Conservation (phyloP, 306 rosid genomes). For the Comarum palustre region DNA sequence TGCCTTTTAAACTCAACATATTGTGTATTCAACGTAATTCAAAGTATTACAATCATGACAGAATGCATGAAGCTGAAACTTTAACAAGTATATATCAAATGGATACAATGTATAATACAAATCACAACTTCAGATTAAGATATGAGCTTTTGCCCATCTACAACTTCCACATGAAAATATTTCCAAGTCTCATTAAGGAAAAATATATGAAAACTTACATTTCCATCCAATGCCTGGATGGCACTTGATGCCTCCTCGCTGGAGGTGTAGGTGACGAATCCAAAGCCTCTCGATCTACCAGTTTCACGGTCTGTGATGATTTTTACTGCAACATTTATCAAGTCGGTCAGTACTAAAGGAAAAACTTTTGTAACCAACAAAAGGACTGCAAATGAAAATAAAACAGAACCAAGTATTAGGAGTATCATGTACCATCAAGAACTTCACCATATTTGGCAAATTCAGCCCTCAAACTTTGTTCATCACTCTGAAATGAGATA, state of each 20-base stretch:
- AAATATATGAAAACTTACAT: constrained; percentile 42
- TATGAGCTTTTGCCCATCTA: background rate
- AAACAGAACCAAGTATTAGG: background rate
- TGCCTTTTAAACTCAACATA: background rate
- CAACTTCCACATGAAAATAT: background rate
- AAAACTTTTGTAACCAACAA: background rate
- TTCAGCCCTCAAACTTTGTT: constrained; percentile 60
- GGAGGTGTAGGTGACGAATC: constrained; percentile 63
- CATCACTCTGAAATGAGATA: constrained; percentile 63
- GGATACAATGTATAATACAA: background rate
- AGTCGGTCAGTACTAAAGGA: background rate
- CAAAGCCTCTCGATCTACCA: constrained; percentile 96
- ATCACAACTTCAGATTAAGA: background rate
- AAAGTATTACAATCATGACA: no score
- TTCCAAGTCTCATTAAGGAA: background rate
- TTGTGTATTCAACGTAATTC: background rate
- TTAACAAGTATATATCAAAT: background rate
- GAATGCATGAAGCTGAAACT: background rate
- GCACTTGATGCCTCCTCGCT: constrained; percentile 92
- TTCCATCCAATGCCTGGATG: constrained; percentile 85
- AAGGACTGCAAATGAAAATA: background rate
- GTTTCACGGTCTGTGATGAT: constrained; percentile 72
- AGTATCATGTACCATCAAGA: constrained; percentile 56
- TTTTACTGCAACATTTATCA: constrained; percentile 49
- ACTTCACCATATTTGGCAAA: constrained; percentile 75